Conservation (phyloP, 192 early-diverging fungal genomes). For the Linnemannia zychae region DNA sequence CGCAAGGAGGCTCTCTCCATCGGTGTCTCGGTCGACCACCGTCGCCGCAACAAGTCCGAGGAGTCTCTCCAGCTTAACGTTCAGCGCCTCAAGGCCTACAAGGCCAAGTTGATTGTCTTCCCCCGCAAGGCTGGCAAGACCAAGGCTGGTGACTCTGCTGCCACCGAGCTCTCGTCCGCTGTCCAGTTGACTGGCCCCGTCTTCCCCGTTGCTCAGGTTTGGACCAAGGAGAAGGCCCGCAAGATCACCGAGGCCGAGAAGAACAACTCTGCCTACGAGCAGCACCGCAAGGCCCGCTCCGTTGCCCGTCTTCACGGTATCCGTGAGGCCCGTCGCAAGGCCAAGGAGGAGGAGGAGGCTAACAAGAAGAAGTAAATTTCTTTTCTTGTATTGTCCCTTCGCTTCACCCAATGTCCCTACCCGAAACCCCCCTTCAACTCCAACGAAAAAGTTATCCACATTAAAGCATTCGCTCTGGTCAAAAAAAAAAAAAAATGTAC, state of each 20-base stretch:
- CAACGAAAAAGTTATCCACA: conserved; percentile 3
- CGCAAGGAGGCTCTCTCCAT: conserved; percentile 95
- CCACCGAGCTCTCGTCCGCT: conserved; percentile 67
- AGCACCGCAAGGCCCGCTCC: conserved; percentile 85
- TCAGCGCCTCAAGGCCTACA: conserved; percentile 94
- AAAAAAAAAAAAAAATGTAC: conserved; percentile 1
- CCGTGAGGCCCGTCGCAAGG: conserved; percentile 84
- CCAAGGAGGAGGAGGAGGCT: conserved; percentile 86
- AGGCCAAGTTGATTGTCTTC: conserved; percentile 96
- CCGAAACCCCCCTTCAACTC: background rate
- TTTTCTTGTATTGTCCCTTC: background rate
- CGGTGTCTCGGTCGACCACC: conserved; percentile 97
- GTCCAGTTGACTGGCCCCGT: conserved; percentile 75
- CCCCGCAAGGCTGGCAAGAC: conserved; percentile 93
- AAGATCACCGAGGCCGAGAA: conserved; percentile 67
- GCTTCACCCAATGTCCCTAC: background rate
- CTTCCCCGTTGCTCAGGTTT: conserved; percentile 76
- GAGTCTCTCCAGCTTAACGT: conserved; percentile 96
- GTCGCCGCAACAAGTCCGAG: conserved; percentile 94
- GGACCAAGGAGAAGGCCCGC: conserved; percentile 63
- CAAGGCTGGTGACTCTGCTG: conserved; percentile 81
- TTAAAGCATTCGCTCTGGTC: conserved; percentile 19
- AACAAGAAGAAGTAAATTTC: conserved; percentile 75
- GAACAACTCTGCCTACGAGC: conserved; percentile 71
- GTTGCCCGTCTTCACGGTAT: conserved; percentile 80